Conservation (phyloP, 257 asterid species). For the Mentha longifolia region DNA sequence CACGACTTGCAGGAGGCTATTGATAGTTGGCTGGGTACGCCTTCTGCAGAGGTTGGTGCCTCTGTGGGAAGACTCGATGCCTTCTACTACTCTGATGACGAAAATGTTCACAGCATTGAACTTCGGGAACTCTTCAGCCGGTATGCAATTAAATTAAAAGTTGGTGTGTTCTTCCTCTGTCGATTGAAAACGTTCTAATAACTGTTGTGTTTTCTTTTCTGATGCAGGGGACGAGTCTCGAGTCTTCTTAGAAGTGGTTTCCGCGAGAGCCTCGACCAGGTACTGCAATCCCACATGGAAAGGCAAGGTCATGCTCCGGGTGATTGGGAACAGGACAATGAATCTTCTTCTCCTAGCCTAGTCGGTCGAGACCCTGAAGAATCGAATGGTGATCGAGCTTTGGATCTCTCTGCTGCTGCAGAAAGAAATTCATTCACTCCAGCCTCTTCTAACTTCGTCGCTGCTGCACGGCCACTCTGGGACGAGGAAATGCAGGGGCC, state of each 20-base stretch:
- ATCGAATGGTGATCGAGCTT: conserved; percentile 48
- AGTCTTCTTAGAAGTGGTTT: conserved; percentile 88
- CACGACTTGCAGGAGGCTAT: conserved; percentile 66
- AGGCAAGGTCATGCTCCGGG: conserved; percentile 67
- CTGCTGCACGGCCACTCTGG: conserved; percentile 58
- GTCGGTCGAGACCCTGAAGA: conserved; percentile 51
- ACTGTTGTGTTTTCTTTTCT: conserved; percentile 15
- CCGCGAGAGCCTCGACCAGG: conserved; percentile 78
- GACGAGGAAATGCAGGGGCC: conserved; percentile 50
- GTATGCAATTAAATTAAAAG: conserved; percentile 39
- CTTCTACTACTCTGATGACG: conserved; percentile 63
- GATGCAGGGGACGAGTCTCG: conserved; percentile 80
- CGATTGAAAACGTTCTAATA: neutral
- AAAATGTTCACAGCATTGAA: conserved; percentile 67
- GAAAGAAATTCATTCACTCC: conserved; percentile 45
- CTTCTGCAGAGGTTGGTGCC: conserved; percentile 59
- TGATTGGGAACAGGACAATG: conserved; percentile 64
- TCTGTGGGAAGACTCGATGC: conserved; percentile 49
- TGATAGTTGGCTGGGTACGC: conserved; percentile 71
- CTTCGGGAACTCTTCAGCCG: conserved; percentile 87
- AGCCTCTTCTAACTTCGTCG: conserved; percentile 44
- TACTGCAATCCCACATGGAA: conserved; percentile 76
- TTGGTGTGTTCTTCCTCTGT: neutral
- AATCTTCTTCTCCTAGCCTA: conserved; percentile 53
- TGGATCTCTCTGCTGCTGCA: conserved; percentile 36